Evolutionary conservation across 352 stramenopile species (phyloP), one percentile per base, ranked within the genome.

Genomic region (Phytophthora pluvialis): DNA sequence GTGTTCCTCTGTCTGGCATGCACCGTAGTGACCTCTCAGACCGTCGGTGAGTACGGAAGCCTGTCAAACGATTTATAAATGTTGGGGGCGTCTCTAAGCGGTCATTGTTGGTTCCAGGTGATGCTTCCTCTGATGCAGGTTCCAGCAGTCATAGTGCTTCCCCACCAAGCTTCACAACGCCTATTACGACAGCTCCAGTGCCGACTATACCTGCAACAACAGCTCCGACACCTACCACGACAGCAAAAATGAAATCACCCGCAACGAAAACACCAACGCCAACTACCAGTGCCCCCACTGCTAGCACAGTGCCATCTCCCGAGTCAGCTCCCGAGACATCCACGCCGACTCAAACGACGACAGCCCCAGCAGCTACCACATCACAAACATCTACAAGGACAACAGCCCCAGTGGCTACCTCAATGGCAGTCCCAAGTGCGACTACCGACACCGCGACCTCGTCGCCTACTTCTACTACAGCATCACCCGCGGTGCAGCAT

Each of bases 401-500:
- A 25, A 40, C 46, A 53, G 3, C 46, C 16, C 29, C 29, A 1
- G 40, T n/a, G 5, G 15, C 46, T 18, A 53, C 46, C 6, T 21
- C 26, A 29, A 50, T 15, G n/a, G 33, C 42, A 18, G 45, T 33
- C 4, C 12, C 59, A 5, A 58, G 16, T 0, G 11, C 43, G 2
- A 44, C 66, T 3, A 45, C 45, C 4, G 38, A 25, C 21, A 35
- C 43, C 43, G 28, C 36, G 12, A 53, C 46, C 16, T 32, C 46
- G 3, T 29, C 29, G 6, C 46, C 46, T 10, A 38, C 29, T 26
- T 5, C 15, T 26, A 32, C 46, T 11, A 53, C n/a, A 29, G 26
- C 46, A 25, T 42, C 55, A 11, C 39, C 55, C 31, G 51, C 50
- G 2, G 69, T 83, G 33, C 51, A 64, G 18, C 28, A 59, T n/a